A percentile compares a stretch with the other conserved stretches of the same genome.
These are phyloP conservation scores for Geosmithia putterillii DNA, from an alignment of 2,329 filamentous ascomycete species.

Conservation along the genomic window DNA sequence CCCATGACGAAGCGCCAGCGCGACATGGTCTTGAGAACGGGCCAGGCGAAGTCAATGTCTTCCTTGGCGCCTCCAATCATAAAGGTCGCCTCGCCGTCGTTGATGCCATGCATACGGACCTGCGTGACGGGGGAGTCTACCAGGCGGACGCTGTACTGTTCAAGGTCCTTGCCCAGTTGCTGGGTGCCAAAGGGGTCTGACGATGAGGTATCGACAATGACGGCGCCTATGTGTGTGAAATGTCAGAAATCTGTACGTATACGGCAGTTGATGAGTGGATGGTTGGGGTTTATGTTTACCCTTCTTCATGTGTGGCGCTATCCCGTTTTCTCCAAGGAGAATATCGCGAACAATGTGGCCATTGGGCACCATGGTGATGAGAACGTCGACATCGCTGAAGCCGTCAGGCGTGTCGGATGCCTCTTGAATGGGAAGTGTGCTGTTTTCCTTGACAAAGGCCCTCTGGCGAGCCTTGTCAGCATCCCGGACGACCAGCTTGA, in stretches of 20 bases:
- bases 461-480: not conserved
- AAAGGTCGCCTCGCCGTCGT: constrained; percentile 1
- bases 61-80: constrained; percentile 1
- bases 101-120: constrained; percentile 1
- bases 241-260: not conserved
- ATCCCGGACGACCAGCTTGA: not conserved
- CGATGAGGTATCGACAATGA: constrained; percentile 1
- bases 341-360: constrained; percentile 1
- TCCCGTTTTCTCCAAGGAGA: not conserved
- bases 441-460: not conserved
- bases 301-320: not conserved
- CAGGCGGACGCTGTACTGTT: not conserved
- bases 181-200: constrained; percentile 1
- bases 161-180: not conserved
- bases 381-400: constrained; percentile 1
- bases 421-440: not conserved
- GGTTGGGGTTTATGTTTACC: not conserved
- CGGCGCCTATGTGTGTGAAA: not conserved
- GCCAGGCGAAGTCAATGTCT: not conserved
- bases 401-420: not conserved
- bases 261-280: not conserved
- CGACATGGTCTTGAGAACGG: constrained; percentile 2
- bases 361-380: constrained; percentile 1
- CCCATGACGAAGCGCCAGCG: constrained; percentile 2
- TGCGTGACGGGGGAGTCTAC: constrained; percentile 1